A percentile compares a stretch with the other conserved stretches of the same genome.
Evolutionary conservation across 192 early-diverging fungal species (phyloP).

Genomic region (Backusella sp.): DNA sequence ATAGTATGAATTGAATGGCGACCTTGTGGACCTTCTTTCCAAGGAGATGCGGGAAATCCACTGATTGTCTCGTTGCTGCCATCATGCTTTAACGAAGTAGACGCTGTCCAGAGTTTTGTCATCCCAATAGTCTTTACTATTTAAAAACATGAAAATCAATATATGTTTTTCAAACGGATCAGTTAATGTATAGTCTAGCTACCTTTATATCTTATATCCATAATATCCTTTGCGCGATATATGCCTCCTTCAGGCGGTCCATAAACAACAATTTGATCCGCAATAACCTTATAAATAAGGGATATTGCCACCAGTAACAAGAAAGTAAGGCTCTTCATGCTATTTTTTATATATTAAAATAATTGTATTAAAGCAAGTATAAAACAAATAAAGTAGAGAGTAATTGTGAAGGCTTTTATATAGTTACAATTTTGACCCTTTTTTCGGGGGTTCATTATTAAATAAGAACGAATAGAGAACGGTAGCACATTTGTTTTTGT

Average conservation of each 20-base stretch:
- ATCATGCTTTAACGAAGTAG: neutral
- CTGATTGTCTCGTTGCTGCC: neutral
- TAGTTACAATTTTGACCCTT: neutral
- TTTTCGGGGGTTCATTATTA: neutral
- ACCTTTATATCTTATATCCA: slow-evolving; percentile 9
- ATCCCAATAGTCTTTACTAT: slow-evolving; percentile 1
- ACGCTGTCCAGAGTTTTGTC: slow-evolving; percentile 3
- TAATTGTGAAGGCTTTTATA: neutral
- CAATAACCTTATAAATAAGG: neutral
- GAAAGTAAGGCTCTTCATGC: neutral
- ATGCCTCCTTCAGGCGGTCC: neutral
- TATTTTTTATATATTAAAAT: neutral
- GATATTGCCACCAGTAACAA: neutral
- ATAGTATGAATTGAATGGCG: neutral
- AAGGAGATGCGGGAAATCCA: neutral
- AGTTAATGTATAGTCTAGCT: neutral
- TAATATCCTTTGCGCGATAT: neutral
- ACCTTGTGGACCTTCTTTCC: neutral
- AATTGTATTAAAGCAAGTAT: neutral
- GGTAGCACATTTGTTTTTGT: neutral
- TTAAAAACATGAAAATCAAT: neutral
- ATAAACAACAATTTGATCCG: neutral
- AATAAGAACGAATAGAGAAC: neutral
- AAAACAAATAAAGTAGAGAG: neutral
- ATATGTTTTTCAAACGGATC: neutral